Evolutionary conservation across 169 alveolate genomes (phyloP).

Genomic region (Plasmodium gonderi): DNA sequence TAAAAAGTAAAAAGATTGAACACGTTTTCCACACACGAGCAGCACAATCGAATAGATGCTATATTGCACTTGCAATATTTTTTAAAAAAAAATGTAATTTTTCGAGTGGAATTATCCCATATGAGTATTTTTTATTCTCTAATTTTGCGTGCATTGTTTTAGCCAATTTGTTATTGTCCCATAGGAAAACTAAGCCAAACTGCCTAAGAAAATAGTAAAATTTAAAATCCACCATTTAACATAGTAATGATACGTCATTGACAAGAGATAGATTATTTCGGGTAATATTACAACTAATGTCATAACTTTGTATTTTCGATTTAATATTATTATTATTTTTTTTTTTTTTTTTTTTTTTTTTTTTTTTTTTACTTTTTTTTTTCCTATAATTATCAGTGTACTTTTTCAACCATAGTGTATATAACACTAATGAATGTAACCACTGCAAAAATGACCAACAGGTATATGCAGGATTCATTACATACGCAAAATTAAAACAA

Average conservation of each 20-base stretch:
- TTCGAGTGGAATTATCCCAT: neutral
- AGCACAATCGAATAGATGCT: too few species aligned
- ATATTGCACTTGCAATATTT: neutral
- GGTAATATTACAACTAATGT: neutral
- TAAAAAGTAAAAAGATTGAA: neutral
- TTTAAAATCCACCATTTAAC: neutral
- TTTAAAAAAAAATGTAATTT: neutral
- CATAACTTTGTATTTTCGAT: neutral
- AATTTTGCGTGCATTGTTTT: too few species aligned
- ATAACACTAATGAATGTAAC: too few species aligned
- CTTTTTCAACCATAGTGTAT: too few species aligned
- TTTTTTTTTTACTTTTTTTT: too few species aligned
- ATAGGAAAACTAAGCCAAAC: neutral
- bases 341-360: too few species aligned
- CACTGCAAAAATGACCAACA: too few species aligned
- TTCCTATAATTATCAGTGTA: too few species aligned
- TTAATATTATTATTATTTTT: too few species aligned
- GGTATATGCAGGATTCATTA: too few species aligned
- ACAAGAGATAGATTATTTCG: neutral
- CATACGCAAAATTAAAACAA: too few species aligned
- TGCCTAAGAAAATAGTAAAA: neutral
- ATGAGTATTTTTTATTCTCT: neutral
- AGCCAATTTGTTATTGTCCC: too few species aligned
- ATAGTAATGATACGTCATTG: neutral
- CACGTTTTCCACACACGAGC: neutral